Evolutionary conservation across 345 rosid species (phyloP).

Genomic region (Dimocarpus longan): DNA sequence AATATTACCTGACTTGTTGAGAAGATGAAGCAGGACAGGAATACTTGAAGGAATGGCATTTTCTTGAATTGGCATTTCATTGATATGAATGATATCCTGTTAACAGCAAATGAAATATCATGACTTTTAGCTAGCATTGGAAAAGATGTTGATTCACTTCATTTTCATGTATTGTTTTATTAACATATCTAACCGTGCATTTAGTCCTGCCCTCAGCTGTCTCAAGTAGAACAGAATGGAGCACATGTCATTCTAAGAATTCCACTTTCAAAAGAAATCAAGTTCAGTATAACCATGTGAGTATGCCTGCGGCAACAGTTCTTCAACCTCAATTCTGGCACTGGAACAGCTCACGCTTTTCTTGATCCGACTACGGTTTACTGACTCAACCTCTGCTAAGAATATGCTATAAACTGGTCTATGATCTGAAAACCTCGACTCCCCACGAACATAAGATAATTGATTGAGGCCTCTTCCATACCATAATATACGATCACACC

Average conservation of each 20-base stretch:
- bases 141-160: slow-evolving; percentile 8
- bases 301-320: slow-evolving; percentile 70
- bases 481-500: slow-evolving; percentile 99
- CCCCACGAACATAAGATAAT: slow-evolving; percentile 94
- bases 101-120: slow-evolving; percentile 10
- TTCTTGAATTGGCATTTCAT: neutral
- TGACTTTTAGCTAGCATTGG: neutral
- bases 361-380: slow-evolving; percentile 53
- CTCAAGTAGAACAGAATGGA: neutral
- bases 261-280: slow-evolving; percentile 44
- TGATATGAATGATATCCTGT: slow-evolving; percentile 16
- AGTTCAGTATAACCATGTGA: slow-evolving; percentile 56
- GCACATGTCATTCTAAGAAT: slow-evolving; percentile 5
- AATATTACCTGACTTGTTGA: slow-evolving; percentile 27
- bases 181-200: slow-evolving; percentile 20
- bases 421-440: slow-evolving; percentile 97
- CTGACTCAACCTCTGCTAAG: slow-evolving; percentile 81
- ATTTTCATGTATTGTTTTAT: neutral
- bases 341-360: slow-evolving; percentile 72
- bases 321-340: slow-evolving; percentile 87
- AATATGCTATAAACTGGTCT: slow-evolving; percentile 92
- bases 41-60: neutral
- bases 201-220: slow-evolving; percentile 7
- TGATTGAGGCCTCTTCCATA: slow-evolving; percentile 83
- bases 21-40: slow-evolving; percentile 10